Base-by-base conservation (phyloP, 208 protist genomes). In the Leishmania amazonensis region DNA sequence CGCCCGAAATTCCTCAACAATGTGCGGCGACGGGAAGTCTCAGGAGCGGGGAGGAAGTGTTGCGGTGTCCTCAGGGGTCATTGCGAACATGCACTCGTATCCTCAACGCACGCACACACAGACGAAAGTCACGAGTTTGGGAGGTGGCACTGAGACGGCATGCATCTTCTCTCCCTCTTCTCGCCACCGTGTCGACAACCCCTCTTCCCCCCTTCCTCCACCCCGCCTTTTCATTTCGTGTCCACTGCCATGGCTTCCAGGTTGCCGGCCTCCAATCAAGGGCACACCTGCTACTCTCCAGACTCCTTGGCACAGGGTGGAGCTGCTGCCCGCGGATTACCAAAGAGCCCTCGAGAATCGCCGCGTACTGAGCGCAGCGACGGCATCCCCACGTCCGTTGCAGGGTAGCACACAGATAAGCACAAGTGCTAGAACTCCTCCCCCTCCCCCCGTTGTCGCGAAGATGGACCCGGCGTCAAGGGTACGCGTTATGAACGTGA, bases 381-480 rank as follows among this genome's bases (percentile, higher is more conserved):
- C 9, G 24, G 24, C 28, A 13, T 4, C 17, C 3, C 57, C 57
- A 62, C 57, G 57, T 24, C n/a, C 3, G 13, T 21, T 15, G 11
- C 1, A 38, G 5, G 38, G 6, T 6, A 9, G 7, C 19, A 7
- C 42, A 6, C 24, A 17, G 5, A 42, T 7, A 49, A 38, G 21
- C 68, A 7, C 42, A n/a, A 45, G 21, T 24, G 6, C 15, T 53
- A 9, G 17, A 57, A 7, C 1, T 9, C 35, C 51, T 31, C 51
- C 8, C n/a, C 72, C 51, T 7, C 15, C 9, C n/a, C 42, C 21
- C 0, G 53, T 17, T n/a, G 24, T 31, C 31, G 60, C 60, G 28
- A 60, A 3, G 3, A 86, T 82, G 79, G 83, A 86, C 11, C 57
- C 35, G 6, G 45, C 31, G 1, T 60, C 79, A 5, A 70, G 78